Evolutionary conservation across 192 early-diverging fungal species (phyloP).

Genomic region (Podila verticillata): DNA sequence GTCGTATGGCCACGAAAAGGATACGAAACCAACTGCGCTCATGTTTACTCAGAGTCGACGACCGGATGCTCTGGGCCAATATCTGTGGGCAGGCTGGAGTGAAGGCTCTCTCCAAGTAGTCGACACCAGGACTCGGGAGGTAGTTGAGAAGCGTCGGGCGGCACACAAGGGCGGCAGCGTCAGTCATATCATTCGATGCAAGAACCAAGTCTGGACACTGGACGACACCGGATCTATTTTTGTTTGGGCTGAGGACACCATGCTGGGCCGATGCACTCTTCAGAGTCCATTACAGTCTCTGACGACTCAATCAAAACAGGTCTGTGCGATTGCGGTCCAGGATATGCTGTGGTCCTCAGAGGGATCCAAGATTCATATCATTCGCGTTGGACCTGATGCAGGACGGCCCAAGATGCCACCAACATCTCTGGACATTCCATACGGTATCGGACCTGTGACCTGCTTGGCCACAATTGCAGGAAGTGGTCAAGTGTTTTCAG

Average conservation of each 20-base stretch:
- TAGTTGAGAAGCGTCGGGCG: slow-evolving; percentile 45
- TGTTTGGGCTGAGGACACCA: slow-evolving; percentile 59
- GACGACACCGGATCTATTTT: slow-evolving; percentile 72
- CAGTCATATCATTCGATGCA: slow-evolving; percentile 67
- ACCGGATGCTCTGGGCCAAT: slow-evolving; percentile 65
- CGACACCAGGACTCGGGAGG: slow-evolving; percentile 52
- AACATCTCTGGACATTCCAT: slow-evolving; percentile 50
- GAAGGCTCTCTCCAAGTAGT: slow-evolving; percentile 70
- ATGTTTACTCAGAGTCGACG: slow-evolving; percentile 64
- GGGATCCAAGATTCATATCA: slow-evolving; percentile 67
- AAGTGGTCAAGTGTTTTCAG: slow-evolving; percentile 65
- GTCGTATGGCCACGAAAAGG: slow-evolving; percentile 58
- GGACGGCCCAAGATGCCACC: slow-evolving; percentile 27
- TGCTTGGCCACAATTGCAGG: slow-evolving; percentile 61
- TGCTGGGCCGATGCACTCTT: slow-evolving; percentile 43
- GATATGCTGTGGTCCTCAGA: slow-evolving; percentile 69
- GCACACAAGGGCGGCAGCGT: slow-evolving; percentile 42
- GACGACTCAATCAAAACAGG: slow-evolving; percentile 55
- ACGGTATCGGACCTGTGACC: slow-evolving; percentile 66
- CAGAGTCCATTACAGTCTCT: slow-evolving; percentile 50
- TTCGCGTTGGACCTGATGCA: slow-evolving; percentile 52
- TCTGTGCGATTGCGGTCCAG: slow-evolving; percentile 61
- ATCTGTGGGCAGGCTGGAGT: slow-evolving; percentile 71
- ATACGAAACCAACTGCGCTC: slow-evolving; percentile 60
- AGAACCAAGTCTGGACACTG: slow-evolving; percentile 70